These are phyloP conservation scores for Medicago arabica DNA, from an alignment of 306 rosid genomes.

Conservation along the genomic window DNA sequence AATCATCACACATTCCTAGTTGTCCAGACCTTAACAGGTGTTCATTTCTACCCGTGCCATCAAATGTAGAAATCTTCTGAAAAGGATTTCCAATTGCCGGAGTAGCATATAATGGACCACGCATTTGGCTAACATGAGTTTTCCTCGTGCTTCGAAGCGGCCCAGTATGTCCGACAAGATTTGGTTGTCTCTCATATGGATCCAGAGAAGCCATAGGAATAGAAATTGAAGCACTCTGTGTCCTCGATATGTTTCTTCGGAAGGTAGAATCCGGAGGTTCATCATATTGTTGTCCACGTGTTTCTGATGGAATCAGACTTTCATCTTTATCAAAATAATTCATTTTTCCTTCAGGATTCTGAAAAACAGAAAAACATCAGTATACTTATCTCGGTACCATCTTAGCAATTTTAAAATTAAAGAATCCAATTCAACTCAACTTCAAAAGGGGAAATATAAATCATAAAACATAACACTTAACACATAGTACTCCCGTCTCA, in stretches of 20 bases:
- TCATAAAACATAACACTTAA: too few relatives aligned
- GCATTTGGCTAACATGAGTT: neutral
- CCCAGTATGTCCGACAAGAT: slow-evolving; percentile 14
- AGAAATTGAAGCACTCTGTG: slow-evolving; percentile 5
- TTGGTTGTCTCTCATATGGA: neutral
- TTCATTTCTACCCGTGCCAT: neutral
- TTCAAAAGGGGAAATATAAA: neutral
- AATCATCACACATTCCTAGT: slow-evolving; percentile 87
- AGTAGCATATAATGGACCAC: neutral
- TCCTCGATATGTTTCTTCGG: slow-evolving; percentile 39
- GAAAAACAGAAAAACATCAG: neutral
- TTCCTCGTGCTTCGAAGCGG: neutral
- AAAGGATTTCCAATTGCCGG: slow-evolving; percentile 2
- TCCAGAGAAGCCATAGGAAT: neutral
- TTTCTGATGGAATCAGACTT: slow-evolving; percentile 65
- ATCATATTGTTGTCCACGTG: slow-evolving; percentile 43
- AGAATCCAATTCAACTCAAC: slow-evolving; percentile 1
- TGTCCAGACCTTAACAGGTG: slow-evolving; percentile 79
- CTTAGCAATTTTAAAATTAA: neutral
- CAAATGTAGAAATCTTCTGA: neutral
- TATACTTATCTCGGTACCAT: neutral
- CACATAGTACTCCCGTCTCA: too few relatives aligned
- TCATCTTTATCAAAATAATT: slow-evolving; percentile 36
- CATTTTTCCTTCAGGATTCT: slow-evolving; percentile 13
- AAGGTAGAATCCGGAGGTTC: slow-evolving; percentile 47